A percentile compares a stretch with the other conserved stretches of the same genome.
These are phyloP conservation scores for Pneumocystis jirovecii DNA, from an alignment of 1,139 yeast genomes.

Conservation along the genomic window DNA sequence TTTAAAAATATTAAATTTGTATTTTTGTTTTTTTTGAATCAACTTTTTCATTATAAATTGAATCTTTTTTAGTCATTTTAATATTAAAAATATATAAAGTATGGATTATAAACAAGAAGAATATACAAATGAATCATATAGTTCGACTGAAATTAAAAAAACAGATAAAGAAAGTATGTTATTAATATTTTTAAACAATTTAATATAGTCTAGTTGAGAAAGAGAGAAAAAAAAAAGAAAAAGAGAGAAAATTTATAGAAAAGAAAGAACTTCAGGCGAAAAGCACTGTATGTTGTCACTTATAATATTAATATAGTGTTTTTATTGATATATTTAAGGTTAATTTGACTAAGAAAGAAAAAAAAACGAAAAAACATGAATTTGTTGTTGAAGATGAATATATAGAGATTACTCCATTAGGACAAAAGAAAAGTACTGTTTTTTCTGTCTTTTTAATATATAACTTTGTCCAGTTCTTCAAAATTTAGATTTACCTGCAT, in stretches of 20 bases:
- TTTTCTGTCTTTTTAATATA: neutral
- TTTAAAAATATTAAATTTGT: too few relatives aligned
- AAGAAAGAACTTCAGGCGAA: conserved; percentile 78
- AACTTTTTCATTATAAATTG: neutral
- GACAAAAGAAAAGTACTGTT: conserved; percentile 55
- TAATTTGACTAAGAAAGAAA: conserved; percentile 84
- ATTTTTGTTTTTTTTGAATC: neutral
- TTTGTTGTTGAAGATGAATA: conserved; percentile 73
- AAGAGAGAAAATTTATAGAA: neutral
- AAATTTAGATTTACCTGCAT: conserved; percentile 77
- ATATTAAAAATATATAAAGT: neutral
- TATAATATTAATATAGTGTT: conserved; percentile 97
- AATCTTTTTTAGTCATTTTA: neutral
- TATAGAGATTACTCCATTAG: conserved; percentile 66
- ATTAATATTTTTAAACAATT: neutral
- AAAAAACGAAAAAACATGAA: conserved; percentile 87
- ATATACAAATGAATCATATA: neutral
- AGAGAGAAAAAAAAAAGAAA: conserved; percentile 13
- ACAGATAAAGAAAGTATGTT: neutral
- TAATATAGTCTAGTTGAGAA: conserved; percentile 53
- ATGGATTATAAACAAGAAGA: neutral
- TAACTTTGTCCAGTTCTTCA: conserved; percentile 32
- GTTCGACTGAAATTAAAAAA: neutral
- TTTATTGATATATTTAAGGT: conserved; percentile 98
- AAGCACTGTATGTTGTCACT: conserved; percentile 80